phyloP scores from a whole-genome alignment of 768 basidiomycete genomes.

The Mrakia frigida region DNA sequence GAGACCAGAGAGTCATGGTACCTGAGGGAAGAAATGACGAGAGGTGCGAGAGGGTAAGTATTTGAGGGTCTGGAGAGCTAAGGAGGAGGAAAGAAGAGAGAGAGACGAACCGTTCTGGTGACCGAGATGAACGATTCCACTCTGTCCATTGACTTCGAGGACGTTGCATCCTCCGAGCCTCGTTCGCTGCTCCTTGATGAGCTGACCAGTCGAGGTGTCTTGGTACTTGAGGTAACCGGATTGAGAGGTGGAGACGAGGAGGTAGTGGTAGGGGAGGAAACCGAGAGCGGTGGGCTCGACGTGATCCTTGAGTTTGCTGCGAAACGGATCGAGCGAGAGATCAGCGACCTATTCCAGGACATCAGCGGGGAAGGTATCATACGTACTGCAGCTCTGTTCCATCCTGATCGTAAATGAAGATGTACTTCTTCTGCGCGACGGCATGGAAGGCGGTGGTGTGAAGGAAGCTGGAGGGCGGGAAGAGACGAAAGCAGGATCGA shows the following conservation, averaged over 20 bases:
- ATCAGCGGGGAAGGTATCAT: constrained; percentile 46
- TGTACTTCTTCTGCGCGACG: constrained; percentile 92
- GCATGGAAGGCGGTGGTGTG: constrained; percentile 91
- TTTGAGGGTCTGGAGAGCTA: too few species aligned
- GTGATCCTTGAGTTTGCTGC: constrained; percentile 46
- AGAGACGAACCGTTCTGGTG: constrained; percentile 69
- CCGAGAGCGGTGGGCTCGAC: constrained; percentile 85
- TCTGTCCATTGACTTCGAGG: constrained; percentile 87
- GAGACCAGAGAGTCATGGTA: constrained; percentile 93
- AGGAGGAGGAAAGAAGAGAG: not conserved
- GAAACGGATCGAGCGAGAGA: not conserved
- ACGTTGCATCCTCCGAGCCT: constrained; percentile 77
- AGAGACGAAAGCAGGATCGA: not conserved
- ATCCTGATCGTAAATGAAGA: constrained; percentile 89
- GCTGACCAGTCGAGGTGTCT: constrained; percentile 86
- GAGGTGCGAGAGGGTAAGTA: too few species aligned
- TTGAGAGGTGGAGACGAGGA: constrained; percentile 57
- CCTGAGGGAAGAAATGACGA: constrained; percentile 30
- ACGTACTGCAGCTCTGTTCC: constrained; percentile 80
- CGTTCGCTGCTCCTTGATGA: constrained; percentile 81
- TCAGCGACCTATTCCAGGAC: not conserved
- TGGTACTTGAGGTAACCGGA: constrained; percentile 91
- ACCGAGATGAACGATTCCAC: constrained; percentile 88
- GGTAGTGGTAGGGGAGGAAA: constrained; percentile 92
- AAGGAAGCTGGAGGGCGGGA: constrained; percentile 64